Conservation (phyloP, 163 green algal genomes). For the Smithsoniella earleae region DNA sequence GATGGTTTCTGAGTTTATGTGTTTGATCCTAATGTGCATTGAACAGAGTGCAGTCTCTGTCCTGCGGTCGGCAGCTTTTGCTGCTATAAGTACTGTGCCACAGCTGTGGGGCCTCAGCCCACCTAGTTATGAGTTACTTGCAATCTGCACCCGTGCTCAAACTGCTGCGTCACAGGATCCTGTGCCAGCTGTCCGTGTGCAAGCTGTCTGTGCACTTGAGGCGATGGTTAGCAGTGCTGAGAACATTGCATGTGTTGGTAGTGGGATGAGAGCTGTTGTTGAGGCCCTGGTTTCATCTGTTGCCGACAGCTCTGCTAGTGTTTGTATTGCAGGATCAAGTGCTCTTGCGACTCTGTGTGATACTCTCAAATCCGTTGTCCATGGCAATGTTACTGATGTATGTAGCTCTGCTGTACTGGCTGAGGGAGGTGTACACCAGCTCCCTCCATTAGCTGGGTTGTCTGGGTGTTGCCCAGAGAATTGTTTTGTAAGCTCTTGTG, state of each 20-base stretch:
- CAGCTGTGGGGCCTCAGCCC: too few species aligned
- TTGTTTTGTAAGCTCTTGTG: too few species aligned
- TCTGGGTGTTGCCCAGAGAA: too few species aligned
- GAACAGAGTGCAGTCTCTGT: neutral
- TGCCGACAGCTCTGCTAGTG: neutral
- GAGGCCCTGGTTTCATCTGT: neutral
- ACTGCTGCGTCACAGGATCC: neutral
- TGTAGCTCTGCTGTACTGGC: neutral
- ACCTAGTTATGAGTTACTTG: too few species aligned
- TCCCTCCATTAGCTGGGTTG: neutral
- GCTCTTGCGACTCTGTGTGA: neutral
- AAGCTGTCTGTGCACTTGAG: neutral
- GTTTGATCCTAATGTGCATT: too few species aligned
- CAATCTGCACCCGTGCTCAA: too few species aligned
- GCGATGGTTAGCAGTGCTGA: neutral
- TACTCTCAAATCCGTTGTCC: too few species aligned
- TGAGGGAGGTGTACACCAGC: neutral
- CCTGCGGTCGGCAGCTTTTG: constrained; percentile 1
- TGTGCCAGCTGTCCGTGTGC: neutral
- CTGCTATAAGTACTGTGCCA: neutral
- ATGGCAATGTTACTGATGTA: neutral
- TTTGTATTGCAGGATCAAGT: neutral
- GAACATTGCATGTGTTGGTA: neutral
- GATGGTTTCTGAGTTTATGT: too few species aligned
- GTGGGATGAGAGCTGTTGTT: neutral